These are phyloP conservation scores for Boletales sp. DNA, from an alignment of 768 basidiomycete genomes.

Conservation along the genomic window DNA sequence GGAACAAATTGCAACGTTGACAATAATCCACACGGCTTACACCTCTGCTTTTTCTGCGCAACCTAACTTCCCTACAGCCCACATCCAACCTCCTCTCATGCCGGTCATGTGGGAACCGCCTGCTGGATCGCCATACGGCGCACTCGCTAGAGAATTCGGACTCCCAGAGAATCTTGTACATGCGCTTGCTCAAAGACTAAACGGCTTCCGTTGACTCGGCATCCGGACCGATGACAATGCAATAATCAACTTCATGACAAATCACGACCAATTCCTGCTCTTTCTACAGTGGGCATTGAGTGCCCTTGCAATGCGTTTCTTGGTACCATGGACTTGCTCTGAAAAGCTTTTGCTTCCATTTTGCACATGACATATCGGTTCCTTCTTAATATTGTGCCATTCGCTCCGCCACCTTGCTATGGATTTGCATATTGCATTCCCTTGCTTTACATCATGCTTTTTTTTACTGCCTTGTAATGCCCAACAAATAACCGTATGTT, in stretches of 20 bases:
- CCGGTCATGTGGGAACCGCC: constrained; percentile 21
- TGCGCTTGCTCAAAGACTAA: constrained; percentile 59
- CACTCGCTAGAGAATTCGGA: constrained; percentile 74
- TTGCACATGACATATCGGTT: constrained; percentile 9
- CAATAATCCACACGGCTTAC: constrained; percentile 39
- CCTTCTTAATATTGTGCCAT: constrained; percentile 12
- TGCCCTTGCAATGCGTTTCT: constrained; percentile 20
- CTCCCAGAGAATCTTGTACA: constrained; percentile 65
- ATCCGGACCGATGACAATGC: background rate
- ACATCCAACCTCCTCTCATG: constrained; percentile 10
- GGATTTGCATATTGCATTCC: constrained; percentile 24
- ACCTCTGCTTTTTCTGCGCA: constrained; percentile 15
- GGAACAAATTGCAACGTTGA: constrained; percentile 51
- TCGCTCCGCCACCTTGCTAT: constrained; percentile 20
- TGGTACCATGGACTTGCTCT: constrained; percentile 20
- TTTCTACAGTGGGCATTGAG: constrained; percentile 23
- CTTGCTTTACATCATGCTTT: constrained; percentile 18
- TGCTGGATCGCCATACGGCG: constrained; percentile 35
- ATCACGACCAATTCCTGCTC: constrained; percentile 11
- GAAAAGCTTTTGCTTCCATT: constrained; percentile 12
- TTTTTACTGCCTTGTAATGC: constrained; percentile 20
- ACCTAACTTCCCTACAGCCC: constrained; percentile 3
- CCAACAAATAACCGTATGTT: constrained; percentile 13
- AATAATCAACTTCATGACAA: constrained; percentile 15
- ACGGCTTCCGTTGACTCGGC: constrained; percentile 18